Evolutionary conservation across 2,329 filamentous ascomycete species (phyloP), one percentile per base, ranked within the genome.

Genomic region (Apiospora saccharicola): DNA sequence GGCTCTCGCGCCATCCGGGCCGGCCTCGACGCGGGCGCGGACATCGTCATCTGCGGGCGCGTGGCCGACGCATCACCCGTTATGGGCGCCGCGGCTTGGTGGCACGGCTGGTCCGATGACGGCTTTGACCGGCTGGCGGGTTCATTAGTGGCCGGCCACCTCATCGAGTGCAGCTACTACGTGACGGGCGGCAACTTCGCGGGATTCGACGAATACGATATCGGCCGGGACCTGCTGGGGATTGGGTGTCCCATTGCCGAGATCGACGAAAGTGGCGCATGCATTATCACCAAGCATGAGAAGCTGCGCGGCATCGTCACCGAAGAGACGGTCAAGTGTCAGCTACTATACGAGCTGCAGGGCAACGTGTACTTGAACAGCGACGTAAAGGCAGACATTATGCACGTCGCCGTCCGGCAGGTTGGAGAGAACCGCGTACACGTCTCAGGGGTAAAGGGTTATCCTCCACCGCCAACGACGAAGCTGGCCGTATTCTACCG

Each of bases 71-170:
- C 87, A 0, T 85, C 83, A 2, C 87, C 86, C 0, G 87, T 89
- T 0, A 89, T 90, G 72, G 89, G 86, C 0, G 87, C 87, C 0
- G 88, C 88, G 0, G 85, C 85, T 76, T 90, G 83, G 80, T 90
- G 88, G 85, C 84, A 90, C 70, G 80, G 82, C 1, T 91, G 88
- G 89, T 73, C 74, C 0, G 82, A 85, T 22, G 82, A 80, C 0
- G 82, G 86, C 34, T 88, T 85, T 26, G 84, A 90, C 72, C 75
- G 81, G 24, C 80, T 90, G 5, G 88, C 88, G 0, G 85, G 85
- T 0, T 81, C 86, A 0, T 76, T 90, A 0, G 77, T 90, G 4
- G 86, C 86, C 0, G 87, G 86, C 1, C 86, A 89, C 77, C 76
- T 89, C 7, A 88, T 89, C 53, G 88, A 90, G 75, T 89, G 87